Evolutionary conservation across 495 filamentous ascomycete genomes (phyloP).

Genomic region (Penicillium roqueforti): DNA sequence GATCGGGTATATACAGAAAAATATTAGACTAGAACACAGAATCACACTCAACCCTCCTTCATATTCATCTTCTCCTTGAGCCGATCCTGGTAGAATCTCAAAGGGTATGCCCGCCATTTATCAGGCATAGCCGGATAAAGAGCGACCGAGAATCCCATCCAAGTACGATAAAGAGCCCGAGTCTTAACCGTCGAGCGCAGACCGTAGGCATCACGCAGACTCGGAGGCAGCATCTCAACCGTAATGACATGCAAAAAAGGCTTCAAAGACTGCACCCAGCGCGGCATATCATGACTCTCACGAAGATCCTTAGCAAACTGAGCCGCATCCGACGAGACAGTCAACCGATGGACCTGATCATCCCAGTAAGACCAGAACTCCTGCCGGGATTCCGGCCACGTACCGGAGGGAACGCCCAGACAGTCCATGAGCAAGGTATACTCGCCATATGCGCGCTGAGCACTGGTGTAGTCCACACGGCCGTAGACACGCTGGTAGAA

Average conservation of each 20-base stretch:
- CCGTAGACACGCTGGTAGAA: conserved; percentile 44
- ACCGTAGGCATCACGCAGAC: conserved; percentile 38
- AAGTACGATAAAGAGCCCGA: conserved; percentile 31
- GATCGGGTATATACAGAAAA: conserved; percentile 7
- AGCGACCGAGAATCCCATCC: conserved; percentile 36
- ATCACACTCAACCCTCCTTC: conserved; percentile 13
- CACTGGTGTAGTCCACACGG: conserved; percentile 32
- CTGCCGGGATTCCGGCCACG: conserved; percentile 33
- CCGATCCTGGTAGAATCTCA: conserved; percentile 30
- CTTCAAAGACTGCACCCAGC: conserved; percentile 34
- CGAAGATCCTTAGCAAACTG: conserved; percentile 31
- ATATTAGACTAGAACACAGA: not conserved
- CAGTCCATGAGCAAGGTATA: conserved; percentile 31
- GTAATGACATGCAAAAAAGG: conserved; percentile 33
- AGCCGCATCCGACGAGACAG: conserved; percentile 33
- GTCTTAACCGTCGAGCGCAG: conserved; percentile 31
- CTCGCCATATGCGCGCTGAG: conserved; percentile 36
- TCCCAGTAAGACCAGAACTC: conserved; percentile 45
- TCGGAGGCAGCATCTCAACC: conserved; percentile 41
- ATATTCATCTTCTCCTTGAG: conserved; percentile 29
- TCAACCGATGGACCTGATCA: conserved; percentile 28
- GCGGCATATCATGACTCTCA: conserved; percentile 27
- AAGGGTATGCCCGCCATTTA: conserved; percentile 29
- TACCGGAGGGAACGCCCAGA: conserved; percentile 26
- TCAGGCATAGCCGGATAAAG: conserved; percentile 40